phyloP scores from a whole-genome alignment of 305 asterid genomes.

The Fraxinus velutina region DNA sequence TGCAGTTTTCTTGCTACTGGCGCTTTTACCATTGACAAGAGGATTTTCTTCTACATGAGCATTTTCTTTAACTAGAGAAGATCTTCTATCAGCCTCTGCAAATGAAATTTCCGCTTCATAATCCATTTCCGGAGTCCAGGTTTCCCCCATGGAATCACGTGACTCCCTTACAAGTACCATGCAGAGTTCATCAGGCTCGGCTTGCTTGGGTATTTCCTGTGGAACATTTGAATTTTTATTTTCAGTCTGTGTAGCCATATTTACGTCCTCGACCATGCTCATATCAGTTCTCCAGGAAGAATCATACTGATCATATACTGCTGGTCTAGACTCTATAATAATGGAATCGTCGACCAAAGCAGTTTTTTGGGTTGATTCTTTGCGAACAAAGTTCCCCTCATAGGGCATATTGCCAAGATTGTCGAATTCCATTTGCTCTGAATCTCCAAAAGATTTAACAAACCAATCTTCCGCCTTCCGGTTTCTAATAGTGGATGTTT shows the following conservation, averaged over 20 bases:
- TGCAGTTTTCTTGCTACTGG: constrained; percentile 33
- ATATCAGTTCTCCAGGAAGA: constrained; percentile 67
- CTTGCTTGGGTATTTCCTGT: constrained; percentile 19
- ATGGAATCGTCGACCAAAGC: constrained; percentile 63
- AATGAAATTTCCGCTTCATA: constrained; percentile 55
- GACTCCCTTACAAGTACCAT: constrained; percentile 62
- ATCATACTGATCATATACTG: constrained; percentile 32
- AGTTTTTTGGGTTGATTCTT: constrained; percentile 34
- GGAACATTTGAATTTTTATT: constrained; percentile 29
- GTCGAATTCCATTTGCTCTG: constrained; percentile 29
- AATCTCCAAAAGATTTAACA: constrained; percentile 36
- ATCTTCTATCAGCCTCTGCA: constrained; percentile 39
- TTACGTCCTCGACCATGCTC: constrained; percentile 49
- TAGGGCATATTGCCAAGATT: constrained; percentile 30
- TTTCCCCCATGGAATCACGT: constrained; percentile 41
- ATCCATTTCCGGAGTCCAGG: constrained; percentile 74
- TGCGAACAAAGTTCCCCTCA: constrained; percentile 26
- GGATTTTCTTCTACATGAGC: constrained; percentile 33
- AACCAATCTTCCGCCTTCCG: constrained; percentile 64
- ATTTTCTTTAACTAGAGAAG: constrained; percentile 36
- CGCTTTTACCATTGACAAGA: constrained; percentile 37
- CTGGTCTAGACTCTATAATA: constrained; percentile 57
- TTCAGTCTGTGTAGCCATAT: constrained; percentile 27
- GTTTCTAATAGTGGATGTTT: constrained; percentile 41
- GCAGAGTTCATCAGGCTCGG: constrained; percentile 70